phyloP scores from a whole-genome alignment of 1,284 basidiomycete species.

The Ustilago xerochloae region DNA sequence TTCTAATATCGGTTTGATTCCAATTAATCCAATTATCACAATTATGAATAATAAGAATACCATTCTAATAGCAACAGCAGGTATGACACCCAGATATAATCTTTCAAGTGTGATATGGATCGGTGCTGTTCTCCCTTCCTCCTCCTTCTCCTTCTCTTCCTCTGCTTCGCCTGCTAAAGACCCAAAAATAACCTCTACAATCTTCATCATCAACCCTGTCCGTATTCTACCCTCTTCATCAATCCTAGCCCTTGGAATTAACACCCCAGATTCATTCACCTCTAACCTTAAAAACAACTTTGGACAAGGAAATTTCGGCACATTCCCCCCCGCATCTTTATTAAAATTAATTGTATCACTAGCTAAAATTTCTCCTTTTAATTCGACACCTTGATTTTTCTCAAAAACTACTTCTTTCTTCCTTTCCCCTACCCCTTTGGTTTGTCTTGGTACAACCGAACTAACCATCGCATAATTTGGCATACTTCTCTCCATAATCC shows the following conservation, averaged over 20 bases:
- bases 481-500: not conserved
- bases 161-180: not conserved
- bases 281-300: slow-evolving; percentile 29
- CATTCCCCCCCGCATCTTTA: not conserved
- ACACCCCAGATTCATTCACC: slow-evolving; percentile 4
- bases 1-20: slow-evolving; percentile 6
- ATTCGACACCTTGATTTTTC: not conserved
- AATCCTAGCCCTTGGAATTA: slow-evolving; percentile 5
- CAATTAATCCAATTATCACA: slow-evolving; percentile 7
- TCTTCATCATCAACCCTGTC: not conserved
- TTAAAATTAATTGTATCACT: slow-evolving; percentile 28
- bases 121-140: slow-evolving; percentile 6
- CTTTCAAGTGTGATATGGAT: slow-evolving; percentile 36
- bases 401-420: slow-evolving; percentile 17
- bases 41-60: not conserved
- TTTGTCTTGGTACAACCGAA: slow-evolving; percentile 20
- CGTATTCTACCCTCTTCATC: not conserved
- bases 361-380: slow-evolving; percentile 18
- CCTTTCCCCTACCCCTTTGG: not conserved
- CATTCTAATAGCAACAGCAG: slow-evolving; percentile 12
- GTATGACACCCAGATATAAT: slow-evolving; percentile 15
- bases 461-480: slow-evolving; percentile 27
- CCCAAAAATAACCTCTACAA: slow-evolving; percentile 21
- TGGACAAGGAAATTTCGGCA: slow-evolving; percentile 23
- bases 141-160: not conserved